Conservation (phyloP, 805 yeast genomes). For the Ogataea allantospora region DNA sequence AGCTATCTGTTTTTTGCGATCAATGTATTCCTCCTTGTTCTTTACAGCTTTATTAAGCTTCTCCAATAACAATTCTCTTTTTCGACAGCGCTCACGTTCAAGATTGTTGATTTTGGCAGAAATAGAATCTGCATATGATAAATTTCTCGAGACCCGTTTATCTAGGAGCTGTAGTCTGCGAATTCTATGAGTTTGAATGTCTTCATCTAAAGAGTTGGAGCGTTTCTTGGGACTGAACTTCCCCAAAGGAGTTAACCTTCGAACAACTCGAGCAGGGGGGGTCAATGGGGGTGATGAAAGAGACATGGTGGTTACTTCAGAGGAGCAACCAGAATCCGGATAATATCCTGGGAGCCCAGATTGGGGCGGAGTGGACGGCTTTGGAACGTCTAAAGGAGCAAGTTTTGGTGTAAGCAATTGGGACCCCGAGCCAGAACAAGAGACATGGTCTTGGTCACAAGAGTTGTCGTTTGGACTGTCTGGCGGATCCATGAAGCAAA, state of each 20-base stretch:
- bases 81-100: slow-evolving; percentile 7
- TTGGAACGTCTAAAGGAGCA: slow-evolving; percentile 9
- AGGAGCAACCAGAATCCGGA: slow-evolving; percentile 4
- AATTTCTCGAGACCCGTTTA: slow-evolving; percentile 8
- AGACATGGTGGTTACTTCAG: slow-evolving; percentile 13
- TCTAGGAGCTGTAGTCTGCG: slow-evolving; percentile 20
- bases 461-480: slow-evolving; percentile 5
- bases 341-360: background rate
- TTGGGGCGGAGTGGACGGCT: slow-evolving; percentile 12
- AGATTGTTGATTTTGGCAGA: slow-evolving; percentile 6
- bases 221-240: slow-evolving; percentile 20
- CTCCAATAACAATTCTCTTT: slow-evolving; percentile 11
- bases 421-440: slow-evolving; percentile 1
- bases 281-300: slow-evolving; percentile 24
- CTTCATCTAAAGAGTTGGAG: slow-evolving; percentile 18
- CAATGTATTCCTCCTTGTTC: slow-evolving; percentile 17
- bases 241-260: slow-evolving; percentile 26
- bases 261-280: slow-evolving; percentile 24
- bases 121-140: slow-evolving; percentile 13
- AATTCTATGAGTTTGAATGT: slow-evolving; percentile 16
- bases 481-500: slow-evolving; percentile 10
- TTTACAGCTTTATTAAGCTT: slow-evolving; percentile 19
- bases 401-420: slow-evolving; percentile 14
- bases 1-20: slow-evolving; percentile 20
- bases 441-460: slow-evolving; percentile 1